phyloP scores from a whole-genome alignment of 129 eudicot species.

The Lonicera japonica region DNA sequence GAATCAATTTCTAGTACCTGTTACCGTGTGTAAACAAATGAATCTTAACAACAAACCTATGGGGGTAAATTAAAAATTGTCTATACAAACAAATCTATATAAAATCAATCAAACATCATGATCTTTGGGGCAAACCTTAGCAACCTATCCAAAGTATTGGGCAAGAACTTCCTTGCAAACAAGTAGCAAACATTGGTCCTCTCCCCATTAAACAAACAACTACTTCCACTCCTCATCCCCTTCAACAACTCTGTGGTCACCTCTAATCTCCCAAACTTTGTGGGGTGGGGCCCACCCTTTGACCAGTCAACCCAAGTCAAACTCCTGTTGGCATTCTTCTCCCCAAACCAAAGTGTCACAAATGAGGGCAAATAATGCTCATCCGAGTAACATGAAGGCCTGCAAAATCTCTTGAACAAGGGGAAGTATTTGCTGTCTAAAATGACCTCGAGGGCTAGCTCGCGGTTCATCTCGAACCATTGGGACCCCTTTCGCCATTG shows the following conservation, averaged over 20 bases:
- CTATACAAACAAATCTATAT: neutral
- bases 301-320: constrained; percentile 8
- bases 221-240: neutral
- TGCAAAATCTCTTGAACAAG: neutral
- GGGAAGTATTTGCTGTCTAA: neutral
- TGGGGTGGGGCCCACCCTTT: neutral
- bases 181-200: neutral
- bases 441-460: constrained; percentile 2
- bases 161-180: constrained; percentile 5
- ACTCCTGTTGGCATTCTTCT: constrained; percentile 2
- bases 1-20: no score
- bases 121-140: neutral
- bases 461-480: neutral
- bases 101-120: neutral
- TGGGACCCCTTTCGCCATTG: constrained; percentile 9
- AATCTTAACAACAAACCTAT: no score
- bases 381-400: neutral
- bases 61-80: no score
- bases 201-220: constrained; percentile 1
- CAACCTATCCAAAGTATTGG: neutral
- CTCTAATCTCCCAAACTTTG: neutral
- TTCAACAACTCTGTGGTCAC: neutral
- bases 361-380: constrained; percentile 3
- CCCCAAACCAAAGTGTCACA: neutral
- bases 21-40: no score